Conservation (phyloP, 2,329 filamentous ascomycete species). For the Alternaria brassicae region DNA sequence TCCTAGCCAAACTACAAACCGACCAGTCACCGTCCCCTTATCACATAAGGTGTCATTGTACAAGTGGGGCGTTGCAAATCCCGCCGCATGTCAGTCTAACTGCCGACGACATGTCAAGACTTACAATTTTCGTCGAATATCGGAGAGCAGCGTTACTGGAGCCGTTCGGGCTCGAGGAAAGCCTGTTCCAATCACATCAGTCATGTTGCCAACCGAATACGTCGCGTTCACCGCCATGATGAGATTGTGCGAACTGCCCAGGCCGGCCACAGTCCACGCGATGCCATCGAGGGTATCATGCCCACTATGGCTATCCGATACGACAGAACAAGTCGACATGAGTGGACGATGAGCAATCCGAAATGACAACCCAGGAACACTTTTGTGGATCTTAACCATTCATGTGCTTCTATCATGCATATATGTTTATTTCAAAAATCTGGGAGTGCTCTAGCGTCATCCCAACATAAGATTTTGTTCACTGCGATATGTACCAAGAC, state of each 20-base stretch:
- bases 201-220: background rate
- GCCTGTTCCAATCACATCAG: background rate
- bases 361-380: background rate
- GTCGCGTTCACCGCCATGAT: background rate
- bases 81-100: background rate
- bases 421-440: background rate
- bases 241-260: background rate
- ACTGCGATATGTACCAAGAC: background rate
- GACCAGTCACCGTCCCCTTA: background rate
- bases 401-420: background rate
- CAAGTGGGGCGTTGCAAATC: constrained; percentile 11
- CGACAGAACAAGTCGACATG: background rate
- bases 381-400: background rate
- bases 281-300: background rate
- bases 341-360: background rate
- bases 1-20: background rate
- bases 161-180: background rate
- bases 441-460: background rate
- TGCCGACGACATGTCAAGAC: constrained; percentile 20
- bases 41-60: background rate
- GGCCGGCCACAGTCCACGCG: background rate
- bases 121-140: constrained; percentile 7
- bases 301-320: background rate
- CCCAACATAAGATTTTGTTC: background rate
- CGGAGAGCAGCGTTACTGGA: background rate